phyloP scores from a whole-genome alignment of 768 basidiomycete genomes.

The Tulasnella sp. region DNA sequence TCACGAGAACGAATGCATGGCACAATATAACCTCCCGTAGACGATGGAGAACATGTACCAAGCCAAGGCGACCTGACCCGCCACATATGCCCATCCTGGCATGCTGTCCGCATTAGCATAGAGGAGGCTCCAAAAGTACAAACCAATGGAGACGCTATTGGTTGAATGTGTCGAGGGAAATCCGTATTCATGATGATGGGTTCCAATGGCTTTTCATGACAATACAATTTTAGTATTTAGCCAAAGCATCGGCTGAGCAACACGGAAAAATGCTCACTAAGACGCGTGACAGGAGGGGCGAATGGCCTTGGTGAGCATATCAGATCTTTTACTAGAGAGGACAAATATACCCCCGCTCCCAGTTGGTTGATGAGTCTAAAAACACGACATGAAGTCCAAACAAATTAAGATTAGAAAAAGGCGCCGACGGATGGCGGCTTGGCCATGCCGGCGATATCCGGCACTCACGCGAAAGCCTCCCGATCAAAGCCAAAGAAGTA shows the following conservation, averaged over 20 bases:
- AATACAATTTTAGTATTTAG: neutral
- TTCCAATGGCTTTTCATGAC: constrained; percentile 47
- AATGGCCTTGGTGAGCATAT: constrained; percentile 85
- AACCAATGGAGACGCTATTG: constrained; percentile 78
- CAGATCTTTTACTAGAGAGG: constrained; percentile 81
- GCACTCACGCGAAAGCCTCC: constrained; percentile 47
- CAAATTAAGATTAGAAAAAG: too few species aligned
- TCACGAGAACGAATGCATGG: constrained; percentile 70
- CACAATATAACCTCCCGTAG: constrained; percentile 71
- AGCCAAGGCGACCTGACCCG: constrained; percentile 26
- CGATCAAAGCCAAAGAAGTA: constrained; percentile 80
- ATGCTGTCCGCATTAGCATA: neutral
- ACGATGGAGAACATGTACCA: constrained; percentile 62
- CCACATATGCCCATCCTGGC: constrained; percentile 3
- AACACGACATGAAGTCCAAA: too few species aligned
- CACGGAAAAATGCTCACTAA: constrained; percentile 43
- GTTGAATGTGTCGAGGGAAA: constrained; percentile 95
- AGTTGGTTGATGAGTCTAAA: constrained; percentile 56
- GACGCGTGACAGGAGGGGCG: constrained; percentile 79
- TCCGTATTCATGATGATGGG: constrained; percentile 82
- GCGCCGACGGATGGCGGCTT: too few species aligned
- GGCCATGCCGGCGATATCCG: too few species aligned
- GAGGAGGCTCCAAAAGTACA: constrained; percentile 44
- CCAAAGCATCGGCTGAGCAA: neutral
- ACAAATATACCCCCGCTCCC: constrained; percentile 71